Evolutionary conservation across 2,329 filamentous ascomycete genomes (phyloP), one percentile per base, ranked within the genome.

Genomic region (Scorias spongiosa): DNA sequence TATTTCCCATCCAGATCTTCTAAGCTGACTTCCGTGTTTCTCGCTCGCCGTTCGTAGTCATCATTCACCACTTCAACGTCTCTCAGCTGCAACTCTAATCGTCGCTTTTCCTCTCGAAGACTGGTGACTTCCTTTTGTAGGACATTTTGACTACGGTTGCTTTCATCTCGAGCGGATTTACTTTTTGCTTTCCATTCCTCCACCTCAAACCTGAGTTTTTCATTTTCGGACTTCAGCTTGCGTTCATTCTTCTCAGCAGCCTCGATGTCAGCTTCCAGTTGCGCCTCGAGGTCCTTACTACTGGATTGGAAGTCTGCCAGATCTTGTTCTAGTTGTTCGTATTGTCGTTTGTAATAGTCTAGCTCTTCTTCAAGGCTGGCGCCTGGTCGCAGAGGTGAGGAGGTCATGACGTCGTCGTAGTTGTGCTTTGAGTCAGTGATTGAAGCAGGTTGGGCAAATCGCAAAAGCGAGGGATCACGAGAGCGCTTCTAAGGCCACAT

Each of bases 141-240:
- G 3, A 72, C 70, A 58, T 81, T 88, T 59, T 96, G 91, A 44
- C 84, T 87, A 42, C 77, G 68, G 61, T 82, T 89, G 37, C 85
- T 82, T 66, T 98, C 91, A 37, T 76, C 68, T 63, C 96, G 96
- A 50, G 88, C 83, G 62, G 96, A 87, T 63, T 87, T 94, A 72
- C 93, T 93, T 72, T 96, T 98, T 53, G 83, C 87, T 80, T 96
- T 96, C 91, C 91, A 98, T 66, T 98, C 91, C 46, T 96, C 87
- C 1, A 91, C 88, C 63, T 96, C 88, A 58, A 86, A 98, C 41
- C 75, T 78, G 49, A 93, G 64, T 32, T 72, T 75, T 63, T 96
- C 89, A 1, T 85, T 82, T 68, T 89, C 93, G 63, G 93, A 82
- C 62, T 88, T 81, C 54, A 95, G 66, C 51, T 79, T 71, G 50